Percentiles rank a stretch among this genome's conserved stretches.
These are phyloP conservation scores for Canna indica DNA, from an alignment of 176 grass and related monocot genomes.

Conservation along the genomic window DNA sequence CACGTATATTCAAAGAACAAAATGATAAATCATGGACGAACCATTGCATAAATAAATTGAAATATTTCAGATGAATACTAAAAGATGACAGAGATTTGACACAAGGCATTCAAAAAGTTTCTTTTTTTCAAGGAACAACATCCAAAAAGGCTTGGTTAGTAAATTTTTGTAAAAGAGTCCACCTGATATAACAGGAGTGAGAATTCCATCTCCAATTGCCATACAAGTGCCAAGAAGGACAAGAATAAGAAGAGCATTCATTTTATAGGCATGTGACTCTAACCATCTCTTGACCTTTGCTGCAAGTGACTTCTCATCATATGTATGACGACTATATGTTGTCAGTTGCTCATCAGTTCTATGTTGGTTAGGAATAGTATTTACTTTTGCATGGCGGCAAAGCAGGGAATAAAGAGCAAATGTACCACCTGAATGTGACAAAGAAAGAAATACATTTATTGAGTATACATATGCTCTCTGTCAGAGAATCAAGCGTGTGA, in stretches of 20 bases:
- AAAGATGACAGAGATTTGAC: background rate
- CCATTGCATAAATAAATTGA: background rate
- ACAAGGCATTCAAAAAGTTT: background rate
- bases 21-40: background rate
- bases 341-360: constrained; percentile 85
- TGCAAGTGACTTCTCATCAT: constrained; percentile 75
- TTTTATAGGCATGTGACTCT: constrained; percentile 71
- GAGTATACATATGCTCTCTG: background rate
- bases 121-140: no score
- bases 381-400: constrained; percentile 95
- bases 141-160: no score
- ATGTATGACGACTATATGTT: constrained; percentile 82
- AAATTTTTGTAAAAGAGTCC: no score
- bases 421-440: constrained; percentile 65
- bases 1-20: background rate
- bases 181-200: constrained; percentile 99
- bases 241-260: constrained; percentile 78
- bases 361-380: constrained; percentile 94
- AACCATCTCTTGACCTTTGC: constrained; percentile 89
- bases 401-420: constrained; percentile 96
- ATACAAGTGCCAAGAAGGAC: constrained; percentile 96
- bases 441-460: background rate
- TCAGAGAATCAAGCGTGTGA: background rate
- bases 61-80: background rate
- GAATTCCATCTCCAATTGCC: constrained; percentile 98